Evolutionary conservation across 2,329 filamentous ascomycete species (phyloP), one percentile per base, ranked within the genome.

Genomic region (Leptographium galeiforme): DNA sequence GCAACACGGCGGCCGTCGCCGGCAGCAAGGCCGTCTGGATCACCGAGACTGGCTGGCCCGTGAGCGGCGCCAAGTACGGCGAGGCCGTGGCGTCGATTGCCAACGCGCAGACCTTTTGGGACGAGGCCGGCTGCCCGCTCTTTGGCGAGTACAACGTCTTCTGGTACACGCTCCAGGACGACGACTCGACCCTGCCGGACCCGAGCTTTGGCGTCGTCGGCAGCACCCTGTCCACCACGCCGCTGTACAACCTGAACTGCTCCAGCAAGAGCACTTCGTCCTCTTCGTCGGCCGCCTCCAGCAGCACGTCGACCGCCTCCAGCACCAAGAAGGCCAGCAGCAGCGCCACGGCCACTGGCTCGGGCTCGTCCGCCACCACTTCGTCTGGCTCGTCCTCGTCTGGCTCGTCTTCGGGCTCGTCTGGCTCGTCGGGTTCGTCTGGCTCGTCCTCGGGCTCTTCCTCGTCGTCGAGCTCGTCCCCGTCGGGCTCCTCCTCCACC

Each of bases 21-120:
- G 71, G 75, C 39, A 79, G 78, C 63, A 91, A 89, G 75, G 73
- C 78, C 18, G 78, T 94, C 61, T 93, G 87, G 87, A 77, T 94
- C 57, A 93, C 89, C 33, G 89, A 95, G 76, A 93, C 88, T 16
- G 89, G 89, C 59, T 93, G 87, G 81, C 89, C 89, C 49, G 81
- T 89, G 52, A 81, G 75, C 61, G 89, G 89, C 53, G 70, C 77
- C 58, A 75, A 71, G 1, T 69, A 76, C 57, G 82, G 81, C 60
- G 64, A 78, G 49, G 87, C 80, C 43, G 75, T 84, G 11, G 74
- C 89, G 7, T 82, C 73, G 39, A 57, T 70, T 36, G 70, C 75
- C 52, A 90, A 91, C 64, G 87, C 89, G 45, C 75, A 87, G 72
- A 77, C 68, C n/a, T 95, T 81, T 77, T 95, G 87, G 85, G 75